Base-by-base conservation (phyloP, 495 filamentous ascomycete genomes). In the Monascus purpureus region DNA sequence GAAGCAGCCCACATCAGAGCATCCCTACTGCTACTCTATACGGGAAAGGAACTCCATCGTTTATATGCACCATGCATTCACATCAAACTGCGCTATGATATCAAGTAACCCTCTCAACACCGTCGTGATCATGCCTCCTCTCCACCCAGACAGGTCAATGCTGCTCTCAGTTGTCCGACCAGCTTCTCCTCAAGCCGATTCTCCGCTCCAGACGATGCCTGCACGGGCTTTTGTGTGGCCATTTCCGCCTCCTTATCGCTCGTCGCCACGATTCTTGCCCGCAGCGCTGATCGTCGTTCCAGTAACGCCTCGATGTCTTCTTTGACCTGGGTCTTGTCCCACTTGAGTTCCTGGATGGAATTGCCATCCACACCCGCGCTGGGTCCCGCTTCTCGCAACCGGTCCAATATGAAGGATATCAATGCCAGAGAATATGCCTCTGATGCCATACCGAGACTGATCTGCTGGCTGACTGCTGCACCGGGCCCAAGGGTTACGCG, bases 261-360 rank as follows among this genome's bases (percentile, higher is more conserved):
- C 18, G 74, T 65, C n/a, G 84, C 73, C 38, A 83, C 59, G 25
- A 93, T 66, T 35, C 78, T 66, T 18, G 77, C 70, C 22, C 79
- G 59, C 35, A 93, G 53, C 22, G 66, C 53, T 36, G 62, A 60
- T 29, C 68, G 60, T 13, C 76, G 66, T 25, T 66, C 59, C 35
- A 93, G 51, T 59, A 81, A 79, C 31, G 70, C 76, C 37, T 88
- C 80, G 25, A 86, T 72, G 43, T 86, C 81, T 48, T 90, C 85
- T 43, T 75, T 70, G 34, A 85, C 65, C 15, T 64, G 59, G 8
- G 52, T 59, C 25, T 63, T 62, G 42, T 92, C 81, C 79, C 81
- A 93, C 40, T 69, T 67, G 25, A 92, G 61, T 19, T 70, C 63
- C 32, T 62, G 57, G 8, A 94, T 73, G 12, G 73, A 61, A n/a